phyloP scores from a whole-genome alignment of 805 yeast species.

The Cyberlindnera mycetangii region DNA sequence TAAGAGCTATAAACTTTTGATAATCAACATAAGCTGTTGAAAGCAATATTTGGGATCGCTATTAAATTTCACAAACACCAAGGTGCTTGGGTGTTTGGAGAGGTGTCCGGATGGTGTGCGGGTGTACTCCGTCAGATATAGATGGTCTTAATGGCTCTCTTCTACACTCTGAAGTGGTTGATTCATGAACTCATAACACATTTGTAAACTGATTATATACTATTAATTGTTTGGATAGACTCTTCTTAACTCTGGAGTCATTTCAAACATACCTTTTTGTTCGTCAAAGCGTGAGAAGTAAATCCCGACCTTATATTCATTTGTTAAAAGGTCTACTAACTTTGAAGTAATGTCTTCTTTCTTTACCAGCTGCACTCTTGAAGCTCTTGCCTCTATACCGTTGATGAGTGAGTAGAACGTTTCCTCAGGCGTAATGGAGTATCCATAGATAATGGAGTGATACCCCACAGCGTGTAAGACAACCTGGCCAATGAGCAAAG shows the following conservation, averaged over 20 bases:
- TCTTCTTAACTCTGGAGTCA: slow-evolving; percentile 4
- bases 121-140: no score
- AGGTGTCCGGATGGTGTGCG: neutral
- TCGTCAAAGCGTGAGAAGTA: slow-evolving; percentile 11
- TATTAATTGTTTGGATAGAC: slow-evolving; percentile 4
- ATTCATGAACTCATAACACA: neutral
- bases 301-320: slow-evolving; percentile 11
- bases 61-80: no score
- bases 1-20: no score
- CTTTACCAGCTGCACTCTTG: slow-evolving; percentile 1
- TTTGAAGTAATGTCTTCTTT: slow-evolving; percentile 3
- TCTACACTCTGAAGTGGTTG: neutral
- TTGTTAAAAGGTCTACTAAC: slow-evolving; percentile 6
- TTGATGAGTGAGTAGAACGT: slow-evolving; percentile 10
- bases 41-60: neutral
- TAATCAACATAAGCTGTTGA: neutral
- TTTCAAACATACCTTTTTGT: slow-evolving; percentile 3
- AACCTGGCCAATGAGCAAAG: slow-evolving; percentile 10
- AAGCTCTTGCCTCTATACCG: slow-evolving; percentile 11
- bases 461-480: slow-evolving; percentile 12
- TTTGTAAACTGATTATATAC: neutral
- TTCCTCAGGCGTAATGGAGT: neutral
- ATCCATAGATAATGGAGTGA: slow-evolving; percentile 7
- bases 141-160: no score
- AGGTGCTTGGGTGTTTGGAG: neutral